These are phyloP conservation scores for Royoungia palumana DNA, from an alignment of 768 basidiomycete species.

Conservation along the genomic window DNA sequence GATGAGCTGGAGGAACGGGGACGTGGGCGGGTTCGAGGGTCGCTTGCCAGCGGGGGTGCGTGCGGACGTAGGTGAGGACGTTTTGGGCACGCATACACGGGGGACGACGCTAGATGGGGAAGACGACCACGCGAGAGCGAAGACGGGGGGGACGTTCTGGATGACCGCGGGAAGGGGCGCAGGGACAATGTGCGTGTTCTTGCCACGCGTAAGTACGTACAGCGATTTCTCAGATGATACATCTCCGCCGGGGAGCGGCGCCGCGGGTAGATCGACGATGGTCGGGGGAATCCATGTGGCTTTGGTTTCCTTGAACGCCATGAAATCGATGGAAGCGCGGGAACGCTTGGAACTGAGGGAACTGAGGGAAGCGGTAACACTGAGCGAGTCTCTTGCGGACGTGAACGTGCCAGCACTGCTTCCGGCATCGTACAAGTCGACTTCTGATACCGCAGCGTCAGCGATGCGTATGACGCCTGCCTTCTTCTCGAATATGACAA, in stretches of 20 bases:
- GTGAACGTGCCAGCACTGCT: slow-evolving; percentile 21
- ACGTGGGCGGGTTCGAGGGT: neutral
- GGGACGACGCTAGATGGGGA: slow-evolving; percentile 52
- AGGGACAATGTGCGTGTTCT: slow-evolving; percentile 62
- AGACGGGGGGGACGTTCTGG: slow-evolving; percentile 47
- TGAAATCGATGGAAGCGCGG: slow-evolving; percentile 44
- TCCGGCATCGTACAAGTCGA: slow-evolving; percentile 52
- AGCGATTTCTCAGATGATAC: slow-evolving; percentile 38
- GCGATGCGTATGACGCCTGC: slow-evolving; percentile 78
- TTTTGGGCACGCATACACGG: slow-evolving; percentile 43
- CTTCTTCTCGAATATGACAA: slow-evolving; percentile 84
- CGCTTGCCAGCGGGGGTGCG: too few species aligned
- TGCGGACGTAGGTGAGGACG: slow-evolving; percentile 2
- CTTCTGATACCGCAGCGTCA: slow-evolving; percentile 78
- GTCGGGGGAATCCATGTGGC: slow-evolving; percentile 28
- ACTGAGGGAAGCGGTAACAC: slow-evolving; percentile 21
- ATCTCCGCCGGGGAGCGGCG: slow-evolving; percentile 16
- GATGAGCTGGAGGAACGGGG: slow-evolving; percentile 62
- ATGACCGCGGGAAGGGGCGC: slow-evolving; percentile 61
- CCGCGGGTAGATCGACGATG: slow-evolving; percentile 23
- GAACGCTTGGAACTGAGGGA: slow-evolving; percentile 32
- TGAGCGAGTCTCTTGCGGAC: slow-evolving; percentile 23
- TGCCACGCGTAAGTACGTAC: slow-evolving; percentile 67
- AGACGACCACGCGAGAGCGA: slow-evolving; percentile 54
- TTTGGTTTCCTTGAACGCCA: slow-evolving; percentile 37